phyloP scores from a whole-genome alignment of 1,284 basidiomycete species.

The Testicularia cyperi region DNA sequence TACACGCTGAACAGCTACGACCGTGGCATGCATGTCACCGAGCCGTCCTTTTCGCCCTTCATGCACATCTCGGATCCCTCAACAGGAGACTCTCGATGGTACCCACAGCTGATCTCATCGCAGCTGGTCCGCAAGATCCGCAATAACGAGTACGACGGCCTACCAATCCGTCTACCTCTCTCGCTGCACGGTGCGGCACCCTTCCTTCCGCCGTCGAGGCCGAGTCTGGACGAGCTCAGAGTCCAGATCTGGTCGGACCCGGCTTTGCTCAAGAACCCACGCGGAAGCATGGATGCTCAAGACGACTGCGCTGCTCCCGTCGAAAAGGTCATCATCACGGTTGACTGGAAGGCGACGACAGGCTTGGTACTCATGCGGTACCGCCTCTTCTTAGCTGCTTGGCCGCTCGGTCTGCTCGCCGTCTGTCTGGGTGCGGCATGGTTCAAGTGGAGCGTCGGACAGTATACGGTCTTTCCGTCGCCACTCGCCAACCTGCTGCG shows the following conservation, averaged over 20 bases:
- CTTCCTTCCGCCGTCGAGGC: conserved; percentile 42
- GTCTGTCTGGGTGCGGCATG: conserved; percentile 22
- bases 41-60: conserved; percentile 39
- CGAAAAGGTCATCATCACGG: conserved; percentile 21
- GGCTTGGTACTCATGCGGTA: conserved; percentile 51
- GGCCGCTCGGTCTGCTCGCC: conserved; percentile 41
- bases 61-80: conserved; percentile 35
- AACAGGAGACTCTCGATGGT: conserved; percentile 49
- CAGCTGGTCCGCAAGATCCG: conserved; percentile 11
- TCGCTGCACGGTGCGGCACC: conserved; percentile 52
- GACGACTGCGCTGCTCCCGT: conserved; percentile 25
- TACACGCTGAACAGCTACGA: conserved; percentile 13
- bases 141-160: conserved; percentile 2
- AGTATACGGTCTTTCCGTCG: conserved; percentile 4
- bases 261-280: conserved; percentile 5
- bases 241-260: conserved; percentile 50
- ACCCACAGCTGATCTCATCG: conserved; percentile 24
- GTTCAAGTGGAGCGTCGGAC: conserved; percentile 7
- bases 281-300: not conserved
- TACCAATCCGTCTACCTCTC: conserved; percentile 19
- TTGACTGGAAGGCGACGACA: conserved; percentile 47
- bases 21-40: conserved; percentile 4
- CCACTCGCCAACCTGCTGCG: no score
- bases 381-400: conserved; percentile 40
- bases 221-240: conserved; percentile 15